Conservation (phyloP, 768 basidiomycete genomes). For the Hortiboletus campestris region DNA sequence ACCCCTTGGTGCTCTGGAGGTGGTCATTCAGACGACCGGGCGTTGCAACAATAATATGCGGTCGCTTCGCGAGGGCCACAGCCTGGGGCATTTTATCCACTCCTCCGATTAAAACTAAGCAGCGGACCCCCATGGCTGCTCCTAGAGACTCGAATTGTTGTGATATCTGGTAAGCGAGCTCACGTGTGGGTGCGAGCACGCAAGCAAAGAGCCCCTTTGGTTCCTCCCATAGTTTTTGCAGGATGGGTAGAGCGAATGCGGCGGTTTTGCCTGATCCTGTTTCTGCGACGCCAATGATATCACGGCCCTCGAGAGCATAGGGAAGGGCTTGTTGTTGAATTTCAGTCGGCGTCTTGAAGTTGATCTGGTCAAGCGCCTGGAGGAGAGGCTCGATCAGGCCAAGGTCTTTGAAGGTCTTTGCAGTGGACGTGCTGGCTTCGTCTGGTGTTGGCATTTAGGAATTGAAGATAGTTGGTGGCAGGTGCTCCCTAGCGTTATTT, state of each 20-base stretch:
- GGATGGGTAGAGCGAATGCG: constrained; percentile 92
- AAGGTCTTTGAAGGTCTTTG: constrained; percentile 71
- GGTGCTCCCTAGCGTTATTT: background rate
- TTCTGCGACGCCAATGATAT: constrained; percentile 97
- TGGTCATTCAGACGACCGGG: constrained; percentile 93
- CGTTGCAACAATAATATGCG: constrained; percentile 94
- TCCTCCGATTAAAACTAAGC: constrained; percentile 92
- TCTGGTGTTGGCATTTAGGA: constrained; percentile 58
- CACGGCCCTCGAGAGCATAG: constrained; percentile 83
- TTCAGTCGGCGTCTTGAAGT: constrained; percentile 83
- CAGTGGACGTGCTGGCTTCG: constrained; percentile 51
- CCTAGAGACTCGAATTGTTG: constrained; percentile 94
- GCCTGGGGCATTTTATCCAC: constrained; percentile 89
- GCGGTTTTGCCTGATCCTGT: constrained; percentile 99
- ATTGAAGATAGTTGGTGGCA: background rate
- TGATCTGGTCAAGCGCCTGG: constrained; percentile 76
- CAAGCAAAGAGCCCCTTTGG: constrained; percentile 92
- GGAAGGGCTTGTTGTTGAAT: constrained; percentile 88
- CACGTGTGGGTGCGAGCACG: constrained; percentile 95
- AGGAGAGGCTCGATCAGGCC: constrained; percentile 90
- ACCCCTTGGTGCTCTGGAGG: constrained; percentile 96
- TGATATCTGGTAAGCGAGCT: constrained; percentile 97
- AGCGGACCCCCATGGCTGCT: constrained; percentile 88
- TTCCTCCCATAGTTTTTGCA: constrained; percentile 95
- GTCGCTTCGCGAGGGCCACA: constrained; percentile 88